Base-by-base conservation (phyloP, 495 filamentous ascomycete species). In the Hypoxylon cercidicola region DNA sequence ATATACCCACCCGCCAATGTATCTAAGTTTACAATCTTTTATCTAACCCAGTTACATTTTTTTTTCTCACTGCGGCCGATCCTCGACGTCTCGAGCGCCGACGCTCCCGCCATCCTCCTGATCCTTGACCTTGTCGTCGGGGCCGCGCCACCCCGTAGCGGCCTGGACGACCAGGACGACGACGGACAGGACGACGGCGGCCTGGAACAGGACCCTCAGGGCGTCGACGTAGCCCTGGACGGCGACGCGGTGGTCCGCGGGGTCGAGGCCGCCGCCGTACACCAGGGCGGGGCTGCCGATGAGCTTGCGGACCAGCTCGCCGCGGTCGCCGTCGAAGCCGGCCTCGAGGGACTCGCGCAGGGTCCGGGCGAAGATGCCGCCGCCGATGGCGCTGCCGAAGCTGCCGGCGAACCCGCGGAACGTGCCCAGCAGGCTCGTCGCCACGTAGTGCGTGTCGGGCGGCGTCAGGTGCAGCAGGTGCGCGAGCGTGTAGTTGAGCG, bases 371-470 rank as follows among this genome's bases (percentile, higher is more conserved):
- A 93, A 94, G 28, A 91, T 79, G 0, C 91, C 90, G 0, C 91
- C 90, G 6, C 90, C 91, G 16, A 92, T 88, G 0, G 90, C 87
- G 12, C 87, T 88, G 1, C 91, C 90, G 62, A 93, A 93, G 55
- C 82, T 87, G 2, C 88, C 90, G 1, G 90, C 89, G 58, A 92
- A 89, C 8, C 89, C 89, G 0, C 90, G 79, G 66, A 91, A 91
- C 4, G 89, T 93, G 6, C 88, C 83, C 0, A 93, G 62, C 21
- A 94, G 72, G 1, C 88, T 84, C 1, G 85, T 90, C 16, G 88
- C 87, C 60, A 93, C 86, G 63, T 88, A 91, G 68, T 93, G 89
- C 11, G 84, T 81, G 4, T 82, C 75, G 0, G 82, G 79, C 0
- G 71, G 74, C 1, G 87, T 87, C n/a, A 92, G 74, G 64, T 93